A percentile compares a stretch with the other conserved stretches of the same genome.
Evolutionary conservation across 352 stramenopile genomes (phyloP).

Genomic region (Elongisporangium prolatum): DNA sequence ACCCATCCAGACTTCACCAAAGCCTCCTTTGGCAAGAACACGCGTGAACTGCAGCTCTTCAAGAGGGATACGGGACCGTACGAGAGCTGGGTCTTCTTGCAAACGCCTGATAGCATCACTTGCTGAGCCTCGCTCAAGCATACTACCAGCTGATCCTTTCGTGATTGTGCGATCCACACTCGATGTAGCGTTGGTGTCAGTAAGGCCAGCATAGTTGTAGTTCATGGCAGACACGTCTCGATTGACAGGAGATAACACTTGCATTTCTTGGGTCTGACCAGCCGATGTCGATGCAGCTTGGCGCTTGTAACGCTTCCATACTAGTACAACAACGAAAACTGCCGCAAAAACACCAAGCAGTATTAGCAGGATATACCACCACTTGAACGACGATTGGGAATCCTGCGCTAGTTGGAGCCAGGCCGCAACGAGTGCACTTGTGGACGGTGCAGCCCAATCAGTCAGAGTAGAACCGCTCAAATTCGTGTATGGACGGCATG

Average conservation of each 20-base stretch:
- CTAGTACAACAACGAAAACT: constrained; percentile 15
- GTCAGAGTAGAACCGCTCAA: constrained; percentile 9
- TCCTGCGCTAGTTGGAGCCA: constrained; percentile 16
- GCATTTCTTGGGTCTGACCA: not conserved
- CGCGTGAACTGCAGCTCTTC: constrained; percentile 11
- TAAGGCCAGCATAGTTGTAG: not conserved
- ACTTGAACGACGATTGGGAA: constrained; percentile 1
- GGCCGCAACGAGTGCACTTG: constrained; percentile 10
- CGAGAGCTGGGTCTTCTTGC: not conserved
- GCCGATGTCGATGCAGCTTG: not conserved
- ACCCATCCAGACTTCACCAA: constrained; percentile 45
- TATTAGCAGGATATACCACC: not conserved
- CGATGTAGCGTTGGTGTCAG: not conserved
- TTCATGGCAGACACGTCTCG: not conserved
- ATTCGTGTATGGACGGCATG: constrained; percentile 15
- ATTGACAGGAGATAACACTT: not conserved
- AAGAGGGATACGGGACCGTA: constrained; percentile 6
- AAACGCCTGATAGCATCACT: not conserved
- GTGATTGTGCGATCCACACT: not conserved
- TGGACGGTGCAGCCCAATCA: constrained; percentile 5
- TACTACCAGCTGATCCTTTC: not conserved
- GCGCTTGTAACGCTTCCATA: not conserved
- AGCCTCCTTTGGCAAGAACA: constrained; percentile 20
- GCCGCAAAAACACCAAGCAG: not conserved
- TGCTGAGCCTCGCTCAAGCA: not conserved